phyloP scores from a whole-genome alignment of 2,329 filamentous ascomycete genomes.

The Rhytidhysteron rufulum region DNA sequence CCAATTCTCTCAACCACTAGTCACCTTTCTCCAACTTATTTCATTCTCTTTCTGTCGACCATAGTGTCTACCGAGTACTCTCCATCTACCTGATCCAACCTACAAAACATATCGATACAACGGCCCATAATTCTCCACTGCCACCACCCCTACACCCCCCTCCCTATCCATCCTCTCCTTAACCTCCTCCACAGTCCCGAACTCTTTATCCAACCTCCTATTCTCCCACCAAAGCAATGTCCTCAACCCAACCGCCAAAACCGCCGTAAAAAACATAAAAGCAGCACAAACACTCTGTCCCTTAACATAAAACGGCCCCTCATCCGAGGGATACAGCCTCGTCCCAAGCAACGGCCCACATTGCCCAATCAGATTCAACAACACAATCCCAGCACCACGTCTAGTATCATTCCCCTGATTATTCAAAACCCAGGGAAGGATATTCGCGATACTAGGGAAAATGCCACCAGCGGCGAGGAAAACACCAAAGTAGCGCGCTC shows the following conservation, averaged over 20 bases:
- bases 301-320: constrained; percentile 31
- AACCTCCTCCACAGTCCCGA: constrained; percentile 27
- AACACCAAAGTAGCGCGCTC: constrained; percentile 49
- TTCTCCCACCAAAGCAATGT: constrained; percentile 35
- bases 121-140: constrained; percentile 32
- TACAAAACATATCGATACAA: constrained; percentile 29
- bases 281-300: constrained; percentile 34
- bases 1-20: no score
- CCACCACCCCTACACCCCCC: constrained; percentile 13
- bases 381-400: constrained; percentile 61
- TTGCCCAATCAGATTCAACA: constrained; percentile 65
- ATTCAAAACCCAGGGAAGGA: constrained; percentile 66
- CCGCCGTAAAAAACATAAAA: constrained; percentile 35
- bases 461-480: constrained; percentile 59
- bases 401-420: constrained; percentile 68
- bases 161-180: constrained; percentile 1
- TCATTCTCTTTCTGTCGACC: no score
- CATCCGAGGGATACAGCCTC: constrained; percentile 27
- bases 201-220: constrained; percentile 29
- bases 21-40: no score
- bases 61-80: no score
- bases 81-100: no score
- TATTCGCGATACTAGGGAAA: constrained; percentile 66
- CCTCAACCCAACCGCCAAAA: constrained; percentile 25
- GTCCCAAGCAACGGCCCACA: constrained; percentile 35